Percentiles rank a stretch among this genome's conserved stretches.
Evolutionary conservation across 2,329 filamentous ascomycete species (phyloP).

Genomic region (Ramichloridium luteum): DNA sequence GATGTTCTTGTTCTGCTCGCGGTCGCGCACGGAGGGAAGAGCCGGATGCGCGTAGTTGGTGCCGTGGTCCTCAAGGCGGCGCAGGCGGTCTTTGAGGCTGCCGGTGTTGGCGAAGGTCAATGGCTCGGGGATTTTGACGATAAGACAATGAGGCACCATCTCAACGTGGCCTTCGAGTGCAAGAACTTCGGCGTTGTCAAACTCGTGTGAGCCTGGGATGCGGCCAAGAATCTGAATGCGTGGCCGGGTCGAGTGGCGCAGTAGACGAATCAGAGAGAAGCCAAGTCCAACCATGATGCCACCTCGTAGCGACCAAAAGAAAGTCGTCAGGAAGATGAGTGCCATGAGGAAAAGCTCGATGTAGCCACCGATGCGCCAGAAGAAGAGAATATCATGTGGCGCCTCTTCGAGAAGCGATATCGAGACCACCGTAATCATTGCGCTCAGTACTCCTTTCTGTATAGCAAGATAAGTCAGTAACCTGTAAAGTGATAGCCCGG

Average conservation of each 20-base stretch:
- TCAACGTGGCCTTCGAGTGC: conserved; percentile 43
- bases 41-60: conserved; percentile 75
- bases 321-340: conserved; percentile 79
- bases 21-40: conserved; percentile 61
- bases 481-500: conserved; percentile 4
- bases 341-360: conserved; percentile 77
- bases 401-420: conserved; percentile 92
- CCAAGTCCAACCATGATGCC: conserved; percentile 92
- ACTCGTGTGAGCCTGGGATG: conserved; percentile 63
- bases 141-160: conserved; percentile 81
- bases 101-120: conserved; percentile 92
- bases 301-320: conserved; percentile 87
- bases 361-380: conserved; percentile 73
- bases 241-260: conserved; percentile 79
- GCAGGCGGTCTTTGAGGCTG: conserved; percentile 70
- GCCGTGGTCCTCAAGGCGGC: conserved; percentile 82
- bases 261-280: conserved; percentile 76
- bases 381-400: conserved; percentile 84
- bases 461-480: background rate
- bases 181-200: conserved; percentile 65
- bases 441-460: conserved; percentile 81
- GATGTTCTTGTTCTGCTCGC: conserved; percentile 79
- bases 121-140: conserved; percentile 95
- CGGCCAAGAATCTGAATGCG: conserved; percentile 93
- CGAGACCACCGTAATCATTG: conserved; percentile 92